These are phyloP conservation scores for Lasiodiplodia citricola DNA, from an alignment of 2,329 filamentous ascomycete genomes.

Conservation along the genomic window DNA sequence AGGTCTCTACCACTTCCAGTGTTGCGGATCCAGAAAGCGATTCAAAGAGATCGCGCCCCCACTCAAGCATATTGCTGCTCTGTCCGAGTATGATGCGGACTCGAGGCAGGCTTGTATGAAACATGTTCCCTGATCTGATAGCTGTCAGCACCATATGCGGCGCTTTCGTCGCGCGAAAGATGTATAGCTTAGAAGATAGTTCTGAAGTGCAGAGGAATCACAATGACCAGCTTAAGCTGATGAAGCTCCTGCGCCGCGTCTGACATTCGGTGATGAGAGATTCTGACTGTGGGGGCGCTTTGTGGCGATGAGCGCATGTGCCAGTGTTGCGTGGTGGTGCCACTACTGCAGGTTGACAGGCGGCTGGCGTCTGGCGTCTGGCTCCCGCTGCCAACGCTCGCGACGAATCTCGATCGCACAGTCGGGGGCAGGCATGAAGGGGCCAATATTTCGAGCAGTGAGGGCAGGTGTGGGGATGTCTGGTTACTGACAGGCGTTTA, in stretches of 20 bases:
- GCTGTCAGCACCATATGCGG: background rate
- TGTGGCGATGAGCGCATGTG: background rate
- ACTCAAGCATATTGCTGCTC: background rate
- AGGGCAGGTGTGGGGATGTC: background rate
- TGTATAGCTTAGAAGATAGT: background rate
- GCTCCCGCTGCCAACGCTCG: background rate
- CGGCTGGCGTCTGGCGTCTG: background rate
- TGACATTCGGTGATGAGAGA: background rate
- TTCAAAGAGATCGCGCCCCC: background rate
- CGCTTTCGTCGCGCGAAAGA: background rate
- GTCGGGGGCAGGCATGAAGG: background rate
- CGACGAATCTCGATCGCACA: too few species aligned
- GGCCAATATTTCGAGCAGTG: background rate
- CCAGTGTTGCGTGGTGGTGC: background rate
- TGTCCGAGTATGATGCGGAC: constrained; percentile 12
- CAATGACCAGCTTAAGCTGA: background rate
- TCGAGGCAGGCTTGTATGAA: constrained; percentile 1
- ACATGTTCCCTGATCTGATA: background rate
- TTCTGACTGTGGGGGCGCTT: background rate
- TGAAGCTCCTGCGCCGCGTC: background rate
- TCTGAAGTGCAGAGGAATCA: background rate
- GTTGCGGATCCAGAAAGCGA: background rate
- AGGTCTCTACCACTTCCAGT: background rate
- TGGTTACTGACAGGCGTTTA: constrained; percentile 3
- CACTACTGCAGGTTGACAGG: background rate